Conservation (phyloP, 1,284 basidiomycete species). For the Cryptococcus sp. region DNA sequence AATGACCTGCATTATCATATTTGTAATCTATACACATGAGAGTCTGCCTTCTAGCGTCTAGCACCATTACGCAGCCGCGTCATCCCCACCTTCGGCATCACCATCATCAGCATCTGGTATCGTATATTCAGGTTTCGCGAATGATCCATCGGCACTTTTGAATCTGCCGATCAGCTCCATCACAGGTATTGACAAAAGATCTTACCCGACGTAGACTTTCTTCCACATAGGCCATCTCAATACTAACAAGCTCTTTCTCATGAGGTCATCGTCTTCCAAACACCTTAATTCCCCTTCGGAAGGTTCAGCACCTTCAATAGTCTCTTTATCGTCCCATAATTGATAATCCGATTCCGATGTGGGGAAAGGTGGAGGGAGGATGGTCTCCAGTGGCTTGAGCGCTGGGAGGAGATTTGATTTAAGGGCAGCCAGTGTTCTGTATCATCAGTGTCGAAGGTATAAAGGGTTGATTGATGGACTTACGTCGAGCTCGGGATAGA, state of each 20-base stretch:
- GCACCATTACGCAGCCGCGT: background rate
- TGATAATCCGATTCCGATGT: slow-evolving; percentile 21
- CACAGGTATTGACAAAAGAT: background rate
- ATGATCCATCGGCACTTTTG: slow-evolving; percentile 23
- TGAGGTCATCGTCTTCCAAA: slow-evolving; percentile 11
- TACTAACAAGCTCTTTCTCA: slow-evolving; percentile 10
- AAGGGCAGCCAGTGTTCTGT: slow-evolving; percentile 18
- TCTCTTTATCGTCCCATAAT: slow-evolving; percentile 30
- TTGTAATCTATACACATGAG: too few relatives aligned
- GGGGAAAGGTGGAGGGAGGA: slow-evolving; percentile 15
- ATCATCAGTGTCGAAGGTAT: background rate
- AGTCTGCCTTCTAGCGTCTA: too few relatives aligned
- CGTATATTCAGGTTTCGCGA: slow-evolving; percentile 31
- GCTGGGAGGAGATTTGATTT: slow-evolving; percentile 29
- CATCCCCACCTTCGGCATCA: slow-evolving; percentile 3
- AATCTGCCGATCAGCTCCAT: slow-evolving; percentile 18
- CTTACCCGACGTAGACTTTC: slow-evolving; percentile 37
- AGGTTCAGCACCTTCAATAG: slow-evolving; percentile 19
- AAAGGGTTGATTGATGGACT: slow-evolving; percentile 4
- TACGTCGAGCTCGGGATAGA: slow-evolving; percentile 36
- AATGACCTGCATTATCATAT: background rate
- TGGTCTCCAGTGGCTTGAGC: slow-evolving; percentile 17
- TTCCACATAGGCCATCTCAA: slow-evolving; percentile 40
- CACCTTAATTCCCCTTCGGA: slow-evolving; percentile 4
- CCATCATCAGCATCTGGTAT: slow-evolving; percentile 33